Percentiles rank a stretch among this genome's conserved stretches.
phyloP scores from a whole-genome alignment of 2,329 filamentous ascomycete genomes.

The Scleromitrula shiraiana region DNA sequence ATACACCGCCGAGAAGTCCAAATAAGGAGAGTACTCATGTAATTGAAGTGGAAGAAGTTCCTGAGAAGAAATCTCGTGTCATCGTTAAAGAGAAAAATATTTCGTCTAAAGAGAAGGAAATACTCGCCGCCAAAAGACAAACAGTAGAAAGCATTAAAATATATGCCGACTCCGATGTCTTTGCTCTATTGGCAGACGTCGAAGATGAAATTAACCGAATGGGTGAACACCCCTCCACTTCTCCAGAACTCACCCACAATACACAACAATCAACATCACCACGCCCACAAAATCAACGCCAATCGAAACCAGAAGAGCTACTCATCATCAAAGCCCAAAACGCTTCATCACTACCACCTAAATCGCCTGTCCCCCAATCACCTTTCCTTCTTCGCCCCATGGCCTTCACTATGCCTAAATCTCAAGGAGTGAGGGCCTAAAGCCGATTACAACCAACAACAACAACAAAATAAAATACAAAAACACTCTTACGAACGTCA shows the following conservation, averaged over 20 bases:
- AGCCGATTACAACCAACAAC: background rate
- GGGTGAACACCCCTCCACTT: constrained; percentile 14
- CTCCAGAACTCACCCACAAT: background rate
- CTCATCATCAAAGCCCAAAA: background rate
- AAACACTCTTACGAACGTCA: background rate
- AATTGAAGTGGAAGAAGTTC: background rate
- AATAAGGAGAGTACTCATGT: background rate
- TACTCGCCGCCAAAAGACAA: constrained; percentile 23
- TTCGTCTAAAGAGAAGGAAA: constrained; percentile 10
- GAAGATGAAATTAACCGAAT: constrained; percentile 49
- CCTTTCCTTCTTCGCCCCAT: constrained; percentile 2
- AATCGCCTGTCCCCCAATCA: background rate
- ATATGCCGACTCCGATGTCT: constrained; percentile 61
- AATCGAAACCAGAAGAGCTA: background rate
- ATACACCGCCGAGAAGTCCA: constrained; percentile 33
- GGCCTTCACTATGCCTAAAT: constrained; percentile 6
- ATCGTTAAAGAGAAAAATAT: background rate
- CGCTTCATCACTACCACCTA: background rate
- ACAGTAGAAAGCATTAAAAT: constrained; percentile 59
- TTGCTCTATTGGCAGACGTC: constrained; percentile 58
- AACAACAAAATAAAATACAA: background rate
- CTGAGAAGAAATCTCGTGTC: background rate
- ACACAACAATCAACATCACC: background rate
- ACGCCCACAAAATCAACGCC: background rate
- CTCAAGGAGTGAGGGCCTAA: constrained; percentile 3